Conservation (phyloP, 2,329 filamentous ascomycete species). For the Pseudogymnoascus sp. region DNA sequence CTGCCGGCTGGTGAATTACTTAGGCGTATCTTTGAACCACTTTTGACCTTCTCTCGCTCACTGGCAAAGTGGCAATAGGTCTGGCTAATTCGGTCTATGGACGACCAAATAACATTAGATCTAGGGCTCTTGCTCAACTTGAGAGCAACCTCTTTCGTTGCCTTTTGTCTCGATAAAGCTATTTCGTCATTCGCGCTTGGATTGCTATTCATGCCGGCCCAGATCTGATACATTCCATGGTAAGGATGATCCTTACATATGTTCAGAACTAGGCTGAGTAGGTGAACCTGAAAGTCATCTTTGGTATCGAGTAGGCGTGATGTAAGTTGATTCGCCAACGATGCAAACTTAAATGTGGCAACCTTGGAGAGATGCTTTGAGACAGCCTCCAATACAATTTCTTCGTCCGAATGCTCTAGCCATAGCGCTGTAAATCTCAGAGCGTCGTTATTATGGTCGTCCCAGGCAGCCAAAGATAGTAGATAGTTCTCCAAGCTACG, state of each 20-base stretch:
- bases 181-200: slow-evolving; percentile 65
- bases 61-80: slow-evolving; percentile 57
- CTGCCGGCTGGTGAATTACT: slow-evolving; percentile 57
- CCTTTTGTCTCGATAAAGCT: slow-evolving; percentile 63
- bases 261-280: slow-evolving; percentile 66
- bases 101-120: slow-evolving; percentile 50
- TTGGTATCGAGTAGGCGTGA: slow-evolving; percentile 74
- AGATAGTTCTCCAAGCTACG: slow-evolving; percentile 91
- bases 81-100: slow-evolving; percentile 67
- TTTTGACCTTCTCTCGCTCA: slow-evolving; percentile 60
- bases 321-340: slow-evolving; percentile 90
- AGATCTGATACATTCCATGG: slow-evolving; percentile 96
- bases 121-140: slow-evolving; percentile 45
- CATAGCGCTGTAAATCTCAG: slow-evolving; percentile 90
- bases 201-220: slow-evolving; percentile 67
- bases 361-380: slow-evolving; percentile 62
- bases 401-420: slow-evolving; percentile 76
- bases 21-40: slow-evolving; percentile 54
- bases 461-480: slow-evolving; percentile 72
- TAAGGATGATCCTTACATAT: slow-evolving; percentile 93
- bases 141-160: slow-evolving; percentile 61
- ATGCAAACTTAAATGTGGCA: slow-evolving; percentile 83
- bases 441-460: slow-evolving; percentile 81
- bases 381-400: slow-evolving; percentile 71
- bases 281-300: slow-evolving; percentile 65